Base-by-base conservation (phyloP, 495 filamentous ascomycete genomes). In the Neurospora pannonica region DNA sequence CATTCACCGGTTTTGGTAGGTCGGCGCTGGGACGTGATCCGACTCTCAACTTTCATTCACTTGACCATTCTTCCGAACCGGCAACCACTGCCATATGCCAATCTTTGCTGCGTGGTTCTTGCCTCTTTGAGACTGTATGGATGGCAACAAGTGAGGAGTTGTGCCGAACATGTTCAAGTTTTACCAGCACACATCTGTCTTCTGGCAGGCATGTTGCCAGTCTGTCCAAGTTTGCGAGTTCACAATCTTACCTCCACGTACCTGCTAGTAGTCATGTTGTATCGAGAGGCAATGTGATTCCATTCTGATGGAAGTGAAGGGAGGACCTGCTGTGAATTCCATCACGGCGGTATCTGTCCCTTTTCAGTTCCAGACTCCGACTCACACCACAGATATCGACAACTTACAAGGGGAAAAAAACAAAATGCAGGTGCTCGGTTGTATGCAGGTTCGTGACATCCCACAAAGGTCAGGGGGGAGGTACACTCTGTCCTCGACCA, bases 371-470 rank as follows among this genome's bases (percentile, higher is more conserved):
- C 54, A 67, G 15, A 34, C 28, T 34, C 54, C 31, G 54, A 19
- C 15, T 67, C 13, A 15, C 28, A 62, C 54, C 28, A 28, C 2
- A 28, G 10, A 34, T 34, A 17, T 34, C 54, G 15, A 34, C 54
- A 31, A 15, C 3, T 17, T 17, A n/a, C 37, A n/a, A 62, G 70
- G 72, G 71, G 70, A 70, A 74, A 74, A 74, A 54, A 69, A 37
- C 71, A 74, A 71, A 72, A 75, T 71, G 76, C 75, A 77, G 74
- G 74, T 75, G 48, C 77, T 79, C 79, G 79, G 78, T 74, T 76
- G 74, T 74, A 79, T 79, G 79, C 79, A 81, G 78, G 76, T 76
- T 74, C 48, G 48, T 60, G 48, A 28, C 48, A 60, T 60, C 48
- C 15, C 31, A 67, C 28, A 67, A 62, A 67, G 54, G 6, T 28